Percentiles rank a stretch among this genome's conserved stretches.
phyloP scores from a whole-genome alignment of 371 early-diverging fungal genomes.

The Funneliformis caledonium region DNA sequence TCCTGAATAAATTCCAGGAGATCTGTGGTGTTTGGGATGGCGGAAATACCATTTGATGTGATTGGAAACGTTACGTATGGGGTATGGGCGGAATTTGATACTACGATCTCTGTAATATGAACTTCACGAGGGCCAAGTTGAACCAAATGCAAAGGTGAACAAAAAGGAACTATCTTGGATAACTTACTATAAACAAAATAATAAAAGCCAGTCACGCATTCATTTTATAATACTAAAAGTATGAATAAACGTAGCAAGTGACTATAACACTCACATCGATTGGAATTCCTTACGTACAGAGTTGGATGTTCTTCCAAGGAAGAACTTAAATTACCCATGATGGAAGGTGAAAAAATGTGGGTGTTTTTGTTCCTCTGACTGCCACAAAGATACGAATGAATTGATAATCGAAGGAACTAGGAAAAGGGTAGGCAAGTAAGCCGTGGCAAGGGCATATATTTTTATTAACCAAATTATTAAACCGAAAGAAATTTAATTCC shows the following conservation, averaged over 20 bases:
- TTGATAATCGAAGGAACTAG: slow-evolving; percentile 1
- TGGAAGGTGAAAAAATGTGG: slow-evolving; percentile 10
- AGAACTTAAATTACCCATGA: slow-evolving; percentile 36
- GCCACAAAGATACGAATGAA: not conserved
- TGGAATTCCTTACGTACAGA: slow-evolving; percentile 32
- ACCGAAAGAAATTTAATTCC: not conserved
- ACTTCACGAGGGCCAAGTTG: not conserved
- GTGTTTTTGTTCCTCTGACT: not conserved
- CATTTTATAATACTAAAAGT: not conserved
- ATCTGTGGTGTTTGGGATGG: slow-evolving; percentile 35
- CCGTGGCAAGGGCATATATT: slow-evolving; percentile 18
- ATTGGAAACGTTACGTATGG: slow-evolving; percentile 38
- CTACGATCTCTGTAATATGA: slow-evolving; percentile 31
- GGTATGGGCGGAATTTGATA: slow-evolving; percentile 23
- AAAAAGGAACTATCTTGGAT: not conserved
- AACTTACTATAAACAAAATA: not conserved
- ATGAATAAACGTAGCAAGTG: not conserved
- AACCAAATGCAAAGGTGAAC: not conserved
- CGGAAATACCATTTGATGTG: slow-evolving; percentile 17
- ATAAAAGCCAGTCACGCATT: not conserved
- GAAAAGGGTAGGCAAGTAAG: not conserved
- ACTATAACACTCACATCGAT: slow-evolving; percentile 36
- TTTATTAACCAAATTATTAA: not conserved
- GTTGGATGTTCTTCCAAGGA: slow-evolving; percentile 35
- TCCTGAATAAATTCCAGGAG: slow-evolving; percentile 37